Percentiles rank a stretch among this genome's conserved stretches.
Conservation (phyloP, 371 early-diverging fungal species). For the Mortierella sp. region DNA sequence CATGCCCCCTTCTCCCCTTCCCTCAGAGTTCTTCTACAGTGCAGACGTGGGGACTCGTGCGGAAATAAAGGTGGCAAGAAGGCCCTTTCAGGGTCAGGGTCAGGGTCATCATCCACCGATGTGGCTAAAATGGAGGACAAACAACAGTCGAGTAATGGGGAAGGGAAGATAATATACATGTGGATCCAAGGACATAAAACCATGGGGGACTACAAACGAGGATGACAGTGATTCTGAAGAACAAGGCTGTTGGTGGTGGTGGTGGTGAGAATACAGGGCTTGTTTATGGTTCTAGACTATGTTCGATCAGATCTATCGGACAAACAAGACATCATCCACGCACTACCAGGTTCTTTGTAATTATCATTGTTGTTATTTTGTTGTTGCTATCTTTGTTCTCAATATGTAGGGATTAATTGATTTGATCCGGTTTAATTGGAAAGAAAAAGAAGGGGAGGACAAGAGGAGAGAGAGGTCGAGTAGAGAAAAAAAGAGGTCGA, state of each 20-base stretch:
- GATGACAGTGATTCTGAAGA: neutral
- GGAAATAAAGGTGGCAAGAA: conserved; percentile 8
- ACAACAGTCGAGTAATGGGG: neutral
- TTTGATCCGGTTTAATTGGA: neutral
- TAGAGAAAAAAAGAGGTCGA: neutral
- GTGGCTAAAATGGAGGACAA: conserved; percentile 4
- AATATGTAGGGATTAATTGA: neutral
- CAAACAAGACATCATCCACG: neutral
- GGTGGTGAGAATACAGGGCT: too few species aligned
- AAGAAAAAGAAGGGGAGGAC: neutral
- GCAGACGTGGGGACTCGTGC: neutral
- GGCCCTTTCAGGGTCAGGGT: conserved; percentile 1
- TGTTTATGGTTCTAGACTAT: neutral
- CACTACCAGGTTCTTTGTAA: too few species aligned
- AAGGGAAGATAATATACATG: neutral
- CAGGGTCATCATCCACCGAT: neutral
- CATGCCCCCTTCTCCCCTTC: neutral
- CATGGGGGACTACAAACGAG: neutral
- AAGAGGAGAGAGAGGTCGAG: conserved; percentile 2
- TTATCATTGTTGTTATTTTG: neutral
- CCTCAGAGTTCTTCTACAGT: conserved; percentile 7
- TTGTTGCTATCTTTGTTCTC: neutral
- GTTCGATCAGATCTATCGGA: neutral
- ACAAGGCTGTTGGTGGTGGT: neutral
- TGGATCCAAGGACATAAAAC: conserved; percentile 1